These are phyloP conservation scores for Erodium texanum DNA, from an alignment of 441 rosid genomes.

Conservation along the genomic window DNA sequence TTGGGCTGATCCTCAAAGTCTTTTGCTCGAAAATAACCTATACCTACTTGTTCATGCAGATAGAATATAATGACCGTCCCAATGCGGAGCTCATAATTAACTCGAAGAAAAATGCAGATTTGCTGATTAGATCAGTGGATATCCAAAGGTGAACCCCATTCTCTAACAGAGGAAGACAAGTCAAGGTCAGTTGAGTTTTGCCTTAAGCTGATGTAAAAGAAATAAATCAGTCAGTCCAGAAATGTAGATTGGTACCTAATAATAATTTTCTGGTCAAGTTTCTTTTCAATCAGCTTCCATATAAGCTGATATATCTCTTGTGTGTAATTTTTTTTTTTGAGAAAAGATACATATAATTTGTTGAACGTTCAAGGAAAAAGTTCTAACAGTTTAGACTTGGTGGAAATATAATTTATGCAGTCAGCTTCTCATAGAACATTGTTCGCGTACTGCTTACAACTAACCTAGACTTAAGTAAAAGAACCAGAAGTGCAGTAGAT, in stretches of 20 bases:
- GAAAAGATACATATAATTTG: too few species aligned
- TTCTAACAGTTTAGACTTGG: too few species aligned
- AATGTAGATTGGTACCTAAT: background rate
- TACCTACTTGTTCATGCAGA: constrained; percentile 32
- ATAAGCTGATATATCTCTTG: too few species aligned
- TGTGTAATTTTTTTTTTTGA: too few species aligned
- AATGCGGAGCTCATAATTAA: constrained; percentile 70
- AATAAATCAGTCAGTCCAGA: background rate
- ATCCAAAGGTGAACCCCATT: constrained; percentile 18
- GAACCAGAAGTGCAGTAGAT: too few species aligned
- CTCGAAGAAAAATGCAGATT: constrained; percentile 61
- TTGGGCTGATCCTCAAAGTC: background rate
- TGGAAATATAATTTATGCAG: too few species aligned
- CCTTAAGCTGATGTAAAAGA: background rate
- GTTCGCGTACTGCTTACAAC: too few species aligned
- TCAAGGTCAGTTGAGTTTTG: background rate
- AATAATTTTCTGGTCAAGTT: background rate
- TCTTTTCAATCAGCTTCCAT: background rate
- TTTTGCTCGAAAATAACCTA: background rate
- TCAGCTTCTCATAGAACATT: too few species aligned
- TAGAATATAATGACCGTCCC: constrained; percentile 67
- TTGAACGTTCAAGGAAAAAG: too few species aligned
- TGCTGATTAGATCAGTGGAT: constrained; percentile 61
- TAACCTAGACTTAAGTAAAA: too few species aligned
- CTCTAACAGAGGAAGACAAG: background rate